These are phyloP conservation scores for Plectosphaerella plurivora DNA, from an alignment of 2,329 filamentous ascomycete genomes.

Conservation along the genomic window DNA sequence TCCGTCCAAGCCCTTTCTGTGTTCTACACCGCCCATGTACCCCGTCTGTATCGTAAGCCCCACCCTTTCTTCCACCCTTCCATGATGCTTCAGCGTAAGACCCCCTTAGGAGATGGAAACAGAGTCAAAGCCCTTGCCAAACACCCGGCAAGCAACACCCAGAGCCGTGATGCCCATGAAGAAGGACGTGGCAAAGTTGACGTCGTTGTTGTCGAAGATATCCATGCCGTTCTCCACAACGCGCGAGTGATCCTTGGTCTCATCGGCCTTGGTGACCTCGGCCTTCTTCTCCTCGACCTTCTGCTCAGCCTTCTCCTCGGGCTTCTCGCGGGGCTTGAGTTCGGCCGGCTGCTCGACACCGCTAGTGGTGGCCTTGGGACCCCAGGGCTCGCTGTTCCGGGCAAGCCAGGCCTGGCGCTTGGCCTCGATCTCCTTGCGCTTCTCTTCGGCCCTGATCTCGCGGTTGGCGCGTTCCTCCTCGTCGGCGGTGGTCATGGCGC, in stretches of 20 bases:
- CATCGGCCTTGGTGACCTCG: constrained; percentile 47
- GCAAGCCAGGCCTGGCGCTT: background rate
- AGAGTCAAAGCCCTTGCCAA: constrained; percentile 47
- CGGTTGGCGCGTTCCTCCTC: constrained; percentile 28
- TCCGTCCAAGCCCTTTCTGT: no score
- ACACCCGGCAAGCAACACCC: constrained; percentile 56
- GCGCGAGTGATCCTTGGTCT: constrained; percentile 49
- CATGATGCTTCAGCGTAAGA: no score
- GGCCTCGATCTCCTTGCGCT: background rate
- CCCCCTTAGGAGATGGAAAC: constrained; percentile 16
- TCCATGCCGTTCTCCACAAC: constrained; percentile 64
- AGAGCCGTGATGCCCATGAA: constrained; percentile 78
- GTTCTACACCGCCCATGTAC: no score
- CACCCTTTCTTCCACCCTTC: no score
- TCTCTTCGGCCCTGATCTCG: constrained; percentile 33
- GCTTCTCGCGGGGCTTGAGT: constrained; percentile 16
- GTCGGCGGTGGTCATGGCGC: constrained; percentile 42
- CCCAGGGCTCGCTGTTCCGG: constrained; percentile 26
- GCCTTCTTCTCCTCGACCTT: constrained; percentile 45
- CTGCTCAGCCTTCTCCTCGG: constrained; percentile 29
- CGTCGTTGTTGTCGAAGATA: constrained; percentile 88
- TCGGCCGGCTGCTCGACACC: constrained; percentile 21
- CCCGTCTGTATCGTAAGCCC: no score
- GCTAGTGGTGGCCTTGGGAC: constrained; percentile 21
- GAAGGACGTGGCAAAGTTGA: constrained; percentile 88